Evolutionary conservation across 2,329 filamentous ascomycete species (phyloP).

Genomic region (Hypocrella siamensis): DNA sequence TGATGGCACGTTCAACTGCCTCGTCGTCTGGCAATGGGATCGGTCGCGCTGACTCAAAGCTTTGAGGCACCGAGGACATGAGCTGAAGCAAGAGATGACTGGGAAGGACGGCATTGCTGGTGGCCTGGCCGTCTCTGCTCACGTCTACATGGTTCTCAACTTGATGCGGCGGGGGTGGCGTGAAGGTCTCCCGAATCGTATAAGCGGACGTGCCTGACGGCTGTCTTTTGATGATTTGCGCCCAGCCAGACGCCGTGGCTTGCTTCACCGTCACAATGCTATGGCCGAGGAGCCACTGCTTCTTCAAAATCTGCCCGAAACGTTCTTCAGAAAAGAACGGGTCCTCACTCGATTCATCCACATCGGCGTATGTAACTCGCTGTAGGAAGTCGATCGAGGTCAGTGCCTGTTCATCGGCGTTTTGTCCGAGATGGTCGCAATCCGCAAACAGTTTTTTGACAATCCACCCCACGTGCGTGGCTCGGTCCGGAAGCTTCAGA

Average conservation of each 20-base stretch:
- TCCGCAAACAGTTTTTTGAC: constrained; percentile 74
- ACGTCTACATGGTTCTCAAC: constrained; percentile 29
- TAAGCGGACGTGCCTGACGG: constrained; percentile 51
- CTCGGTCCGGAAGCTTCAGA: constrained; percentile 68
- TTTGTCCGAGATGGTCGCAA: constrained; percentile 49
- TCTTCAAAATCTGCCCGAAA: constrained; percentile 51
- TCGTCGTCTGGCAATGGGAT: constrained; percentile 61
- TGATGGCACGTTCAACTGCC: constrained; percentile 56
- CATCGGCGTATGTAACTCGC: constrained; percentile 69
- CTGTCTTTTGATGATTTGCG: constrained; percentile 55
- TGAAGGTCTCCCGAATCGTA: constrained; percentile 43
- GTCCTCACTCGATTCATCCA: constrained; percentile 58
- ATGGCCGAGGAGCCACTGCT: constrained; percentile 58
- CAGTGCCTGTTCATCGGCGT: constrained; percentile 79
- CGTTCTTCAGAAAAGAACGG: constrained; percentile 46
- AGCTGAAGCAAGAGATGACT: constrained; percentile 60
- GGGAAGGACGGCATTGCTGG: constrained; percentile 49
- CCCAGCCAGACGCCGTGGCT: constrained; percentile 48
- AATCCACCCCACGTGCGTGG: constrained; percentile 79
- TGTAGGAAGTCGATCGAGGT: constrained; percentile 95
- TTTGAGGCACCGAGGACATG: constrained; percentile 45
- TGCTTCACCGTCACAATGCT: constrained; percentile 63
- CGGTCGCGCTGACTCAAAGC: constrained; percentile 45
- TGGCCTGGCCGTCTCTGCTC: constrained; percentile 32
- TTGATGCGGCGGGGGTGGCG: constrained; percentile 41